phyloP scores from a whole-genome alignment of 1,139 yeast genomes.

The Lodderomyces jiufengensis region DNA sequence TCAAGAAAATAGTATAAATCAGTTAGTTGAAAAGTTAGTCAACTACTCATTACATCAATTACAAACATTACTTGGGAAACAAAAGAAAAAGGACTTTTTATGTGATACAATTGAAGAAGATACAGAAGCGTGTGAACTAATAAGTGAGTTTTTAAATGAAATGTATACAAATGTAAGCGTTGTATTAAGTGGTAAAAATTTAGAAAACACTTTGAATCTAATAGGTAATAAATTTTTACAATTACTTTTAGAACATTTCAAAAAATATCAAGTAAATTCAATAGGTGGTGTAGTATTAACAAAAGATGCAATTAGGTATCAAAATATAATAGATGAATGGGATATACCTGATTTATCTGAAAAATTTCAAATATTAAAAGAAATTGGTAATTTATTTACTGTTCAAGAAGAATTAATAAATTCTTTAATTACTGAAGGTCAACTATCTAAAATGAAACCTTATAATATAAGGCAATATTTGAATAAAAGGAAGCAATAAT shows the following conservation, averaged over 20 bases:
- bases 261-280: slow-evolving; percentile 71
- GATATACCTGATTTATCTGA: slow-evolving; percentile 60
- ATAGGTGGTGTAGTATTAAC: slow-evolving; percentile 85
- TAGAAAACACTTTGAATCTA: slow-evolving; percentile 49
- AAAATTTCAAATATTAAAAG: slow-evolving; percentile 69
- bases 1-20: slow-evolving; percentile 3
- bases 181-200: slow-evolving; percentile 51
- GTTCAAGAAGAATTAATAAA: slow-evolving; percentile 67
- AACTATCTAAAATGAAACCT: slow-evolving; percentile 65
- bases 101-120: slow-evolving; percentile 56
- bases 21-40: slow-evolving; percentile 1
- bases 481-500: slow-evolving; percentile 42
- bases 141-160: slow-evolving; percentile 51
- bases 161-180: slow-evolving; percentile 32
- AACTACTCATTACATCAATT: slow-evolving; percentile 40
- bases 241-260: slow-evolving; percentile 67
- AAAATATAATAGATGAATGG: slow-evolving; percentile 72
- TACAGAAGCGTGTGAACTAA: slow-evolving; percentile 65
- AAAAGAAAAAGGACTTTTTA: slow-evolving; percentile 30
- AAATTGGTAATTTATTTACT: slow-evolving; percentile 80
- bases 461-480: slow-evolving; percentile 66
- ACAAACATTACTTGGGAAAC: slow-evolving; percentile 45
- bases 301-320: slow-evolving; percentile 78
- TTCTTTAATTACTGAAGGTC: slow-evolving; percentile 81
- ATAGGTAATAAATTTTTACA: slow-evolving; percentile 62